Base-by-base conservation (phyloP, 345 rosid species). In the Boechera stricta region DNA sequence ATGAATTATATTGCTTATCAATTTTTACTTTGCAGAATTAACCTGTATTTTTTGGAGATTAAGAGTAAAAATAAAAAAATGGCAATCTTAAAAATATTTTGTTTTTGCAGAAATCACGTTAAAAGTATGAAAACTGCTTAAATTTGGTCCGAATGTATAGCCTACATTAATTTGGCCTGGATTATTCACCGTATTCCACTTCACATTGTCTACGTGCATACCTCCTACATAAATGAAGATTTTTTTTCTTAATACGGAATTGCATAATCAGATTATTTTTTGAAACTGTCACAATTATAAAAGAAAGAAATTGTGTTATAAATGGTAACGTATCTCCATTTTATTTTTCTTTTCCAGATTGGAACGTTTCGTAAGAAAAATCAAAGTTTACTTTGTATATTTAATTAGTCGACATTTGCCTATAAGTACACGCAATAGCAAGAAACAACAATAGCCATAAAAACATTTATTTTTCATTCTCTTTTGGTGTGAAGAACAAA, bases 281-380 rank as follows among this genome's bases (percentile, higher is more conserved):
- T 47, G 3, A 47, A 47, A 15, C 51, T n/a, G 7, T 11, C 48
- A 44, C 48, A 13, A 44, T 44, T 36, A 36, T 6, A 36, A 4
- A 39, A 12, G 5, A 38, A 61, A 5, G 32, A 72, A 38, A 36
- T 51, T 29, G 77, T 62, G 1, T 62, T 16, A 62, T 62, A 62
- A 1, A 57, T 45, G 66, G 78, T 55, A 74, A 74, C 66, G 78
- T 66, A 66, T 65, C 57, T 54, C 31, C 8, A 36, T 36, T 36
- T 36, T 5, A 44, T 41, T 41, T 54, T 38, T n/a, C 7, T 56
- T 6, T 65, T 24, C 8, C 2, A 9, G 18, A 5, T 12, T 12
- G 5, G 4, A 31, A 39, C 16, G 68, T 51, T 41, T 59, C 58
- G 13, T 59, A 59, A 59, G 11, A n/a, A 4, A 54, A 64, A 64